A percentile compares a stretch with the other conserved stretches of the same genome.
Evolutionary conservation across 306 rosid genomes (phyloP).

Genomic region (Casuarina glauca): DNA sequence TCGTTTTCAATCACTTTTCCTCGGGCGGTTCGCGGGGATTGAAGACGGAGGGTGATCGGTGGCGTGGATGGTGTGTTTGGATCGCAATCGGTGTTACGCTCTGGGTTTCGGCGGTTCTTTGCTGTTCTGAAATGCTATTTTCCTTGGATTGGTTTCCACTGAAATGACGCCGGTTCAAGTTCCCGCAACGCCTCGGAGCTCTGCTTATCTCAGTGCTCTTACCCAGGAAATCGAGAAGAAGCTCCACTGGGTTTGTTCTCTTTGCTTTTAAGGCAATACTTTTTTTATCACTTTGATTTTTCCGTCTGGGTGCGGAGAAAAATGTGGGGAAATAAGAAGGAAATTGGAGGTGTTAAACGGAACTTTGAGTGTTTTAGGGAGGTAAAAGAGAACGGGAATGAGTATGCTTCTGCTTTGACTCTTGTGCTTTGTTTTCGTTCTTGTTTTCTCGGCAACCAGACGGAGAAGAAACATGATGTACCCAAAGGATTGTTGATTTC

Average conservation of each 20-base stretch:
- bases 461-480: too few species aligned
- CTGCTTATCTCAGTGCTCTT: constrained; percentile 76
- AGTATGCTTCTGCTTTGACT: not conserved
- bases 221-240: constrained; percentile 84
- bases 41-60: not conserved
- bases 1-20: not conserved
- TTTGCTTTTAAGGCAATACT: not conserved
- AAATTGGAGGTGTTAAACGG: not conserved
- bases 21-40: not conserved
- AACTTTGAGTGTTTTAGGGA: not conserved
- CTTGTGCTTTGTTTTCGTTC: not conserved
- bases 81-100: constrained; percentile 37
- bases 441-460: not conserved
- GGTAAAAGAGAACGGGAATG: not conserved
- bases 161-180: constrained; percentile 46
- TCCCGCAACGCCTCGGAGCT: constrained; percentile 53
- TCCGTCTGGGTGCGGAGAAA: constrained; percentile 16
- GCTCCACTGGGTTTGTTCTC: constrained; percentile 71
- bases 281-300: not conserved
- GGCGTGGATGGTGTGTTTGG: constrained; percentile 29
- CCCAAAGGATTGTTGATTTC: not conserved
- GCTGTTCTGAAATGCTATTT: constrained; percentile 9
- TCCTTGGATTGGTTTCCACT: constrained; percentile 10
- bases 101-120: not conserved
- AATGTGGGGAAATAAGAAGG: constrained; percentile 6